Evolutionary conservation across 257 asterid species (phyloP).

Genomic region (Salvia miltiorrhiza): DNA sequence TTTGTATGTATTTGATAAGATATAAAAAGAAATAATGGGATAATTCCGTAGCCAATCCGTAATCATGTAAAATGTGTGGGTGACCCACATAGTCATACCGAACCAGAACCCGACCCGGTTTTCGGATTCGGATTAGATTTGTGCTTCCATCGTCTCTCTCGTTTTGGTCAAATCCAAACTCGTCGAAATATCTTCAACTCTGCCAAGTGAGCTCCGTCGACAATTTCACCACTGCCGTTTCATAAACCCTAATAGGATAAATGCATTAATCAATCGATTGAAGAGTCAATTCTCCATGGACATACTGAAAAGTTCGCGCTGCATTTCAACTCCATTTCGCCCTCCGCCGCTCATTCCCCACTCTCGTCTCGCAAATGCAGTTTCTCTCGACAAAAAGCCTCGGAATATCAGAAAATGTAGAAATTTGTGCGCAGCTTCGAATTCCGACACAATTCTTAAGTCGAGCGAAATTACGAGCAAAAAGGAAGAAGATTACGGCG

Average conservation of each 20-base stretch:
- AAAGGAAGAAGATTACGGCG: slow-evolving; percentile 41
- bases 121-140: slow-evolving; percentile 16
- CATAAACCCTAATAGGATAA: slow-evolving; percentile 11
- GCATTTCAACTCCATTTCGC: slow-evolving; percentile 50
- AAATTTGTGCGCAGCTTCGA: slow-evolving; percentile 46
- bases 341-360: slow-evolving; percentile 39
- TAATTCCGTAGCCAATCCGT: no score
- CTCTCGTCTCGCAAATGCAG: slow-evolving; percentile 32
- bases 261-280: slow-evolving; percentile 23
- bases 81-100: neutral
- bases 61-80: neutral
- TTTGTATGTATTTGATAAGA: no score
- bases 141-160: neutral
- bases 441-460: slow-evolving; percentile 60
- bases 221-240: neutral
- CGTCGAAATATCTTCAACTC: slow-evolving; percentile 24
- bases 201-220: slow-evolving; percentile 7
- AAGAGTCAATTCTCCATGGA: slow-evolving; percentile 45
- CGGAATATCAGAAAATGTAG: slow-evolving; percentile 28
- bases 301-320: slow-evolving; percentile 43
- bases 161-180: slow-evolving; percentile 26
- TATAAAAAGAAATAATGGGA: no score
- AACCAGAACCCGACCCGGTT: slow-evolving; percentile 17
- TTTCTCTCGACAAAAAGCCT: slow-evolving; percentile 25
- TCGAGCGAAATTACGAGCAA: slow-evolving; percentile 40